These are phyloP conservation scores for Luffa acutangula DNA, from an alignment of 306 rosid genomes.

Conservation along the genomic window DNA sequence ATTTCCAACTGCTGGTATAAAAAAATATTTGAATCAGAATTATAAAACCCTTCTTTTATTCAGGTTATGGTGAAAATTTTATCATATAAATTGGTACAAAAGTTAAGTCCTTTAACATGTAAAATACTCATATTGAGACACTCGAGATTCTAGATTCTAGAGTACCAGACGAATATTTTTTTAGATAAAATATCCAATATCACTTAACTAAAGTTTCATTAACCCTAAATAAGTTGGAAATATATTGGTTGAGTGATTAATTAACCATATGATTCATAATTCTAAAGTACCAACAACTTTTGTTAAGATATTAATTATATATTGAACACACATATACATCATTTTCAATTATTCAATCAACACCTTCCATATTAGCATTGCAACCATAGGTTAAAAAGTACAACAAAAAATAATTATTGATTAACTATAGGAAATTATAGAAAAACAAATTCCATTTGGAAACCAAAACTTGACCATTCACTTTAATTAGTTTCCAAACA, in stretches of 20 bases:
- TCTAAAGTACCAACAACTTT: neutral
- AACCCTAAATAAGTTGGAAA: too few species aligned
- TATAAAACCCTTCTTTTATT: too few species aligned
- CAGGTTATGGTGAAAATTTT: too few species aligned
- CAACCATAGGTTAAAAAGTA: neutral
- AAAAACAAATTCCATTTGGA: neutral
- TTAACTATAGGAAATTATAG: neutral
- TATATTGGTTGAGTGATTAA: neutral
- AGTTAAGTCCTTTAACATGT: too few species aligned
- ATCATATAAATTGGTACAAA: too few species aligned
- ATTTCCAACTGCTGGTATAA: too few species aligned
- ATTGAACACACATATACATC: neutral
- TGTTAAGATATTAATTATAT: neutral
- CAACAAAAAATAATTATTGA: neutral
- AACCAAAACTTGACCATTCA: neutral
- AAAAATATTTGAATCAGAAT: too few species aligned
- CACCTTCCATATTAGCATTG: neutral
- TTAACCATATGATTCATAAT: neutral
- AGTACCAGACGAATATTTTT: too few species aligned
- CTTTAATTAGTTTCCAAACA: neutral
- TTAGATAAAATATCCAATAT: too few species aligned
- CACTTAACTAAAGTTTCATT: too few species aligned
- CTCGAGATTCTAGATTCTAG: too few species aligned
- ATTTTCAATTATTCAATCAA: neutral
- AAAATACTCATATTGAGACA: too few species aligned